phyloP scores from a whole-genome alignment of 805 yeast genomes.

The Spathaspora girioi region DNA sequence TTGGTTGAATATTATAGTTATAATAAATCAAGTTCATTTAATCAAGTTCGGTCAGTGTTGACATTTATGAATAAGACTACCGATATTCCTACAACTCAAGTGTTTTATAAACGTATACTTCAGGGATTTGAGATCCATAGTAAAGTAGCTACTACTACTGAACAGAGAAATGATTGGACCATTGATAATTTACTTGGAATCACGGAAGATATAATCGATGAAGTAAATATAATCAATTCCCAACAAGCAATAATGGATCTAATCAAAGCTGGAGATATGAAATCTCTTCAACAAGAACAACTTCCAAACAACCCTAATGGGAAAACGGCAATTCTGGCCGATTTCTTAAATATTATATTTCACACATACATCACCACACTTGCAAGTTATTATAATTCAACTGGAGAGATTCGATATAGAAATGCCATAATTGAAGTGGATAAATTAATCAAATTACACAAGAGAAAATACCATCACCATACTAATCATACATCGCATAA shows the following conservation, averaged over 20 bases:
- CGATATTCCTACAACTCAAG: slow-evolving; percentile 29
- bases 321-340: background rate
- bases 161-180: slow-evolving; percentile 1
- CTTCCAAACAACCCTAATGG: background rate
- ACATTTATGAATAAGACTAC: slow-evolving; percentile 16
- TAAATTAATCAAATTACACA: background rate
- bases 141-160: background rate
- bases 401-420: background rate
- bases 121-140: slow-evolving; percentile 8
- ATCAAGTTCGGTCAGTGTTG: slow-evolving; percentile 12
- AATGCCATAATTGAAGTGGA: background rate
- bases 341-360: background rate
- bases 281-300: background rate
- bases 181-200: slow-evolving; percentile 2
- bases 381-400: background rate
- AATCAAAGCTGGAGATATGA: background rate
- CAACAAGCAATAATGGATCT: background rate
- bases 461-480: background rate
- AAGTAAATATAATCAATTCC: background rate
- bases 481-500: background rate
- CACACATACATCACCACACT: background rate
- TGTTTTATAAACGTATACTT: slow-evolving; percentile 21
- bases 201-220: background rate
- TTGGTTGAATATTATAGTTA: slow-evolving; percentile 15
- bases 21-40: slow-evolving; percentile 7